Evolutionary conservation across 768 basidiomycete species (phyloP).

Genomic region (Scleroderma citrinum): DNA sequence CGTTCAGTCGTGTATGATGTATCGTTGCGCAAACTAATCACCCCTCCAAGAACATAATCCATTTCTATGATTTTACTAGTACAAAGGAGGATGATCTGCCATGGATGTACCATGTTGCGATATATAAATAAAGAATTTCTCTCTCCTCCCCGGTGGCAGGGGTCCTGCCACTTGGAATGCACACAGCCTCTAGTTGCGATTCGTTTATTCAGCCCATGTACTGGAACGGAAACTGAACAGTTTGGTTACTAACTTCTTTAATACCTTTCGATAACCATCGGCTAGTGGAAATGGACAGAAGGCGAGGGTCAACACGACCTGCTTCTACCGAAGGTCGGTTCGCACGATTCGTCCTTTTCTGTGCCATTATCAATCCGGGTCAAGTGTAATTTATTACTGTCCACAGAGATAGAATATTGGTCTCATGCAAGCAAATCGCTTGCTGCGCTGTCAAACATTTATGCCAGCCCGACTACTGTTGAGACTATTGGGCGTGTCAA

Average conservation of each 20-base stretch:
- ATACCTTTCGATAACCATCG: not conserved
- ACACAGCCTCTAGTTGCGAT: too few species aligned
- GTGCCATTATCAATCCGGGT: slow-evolving; percentile 8
- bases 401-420: slow-evolving; percentile 72
- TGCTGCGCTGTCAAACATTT: slow-evolving; percentile 47
- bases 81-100: not conserved
- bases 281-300: slow-evolving; percentile 51
- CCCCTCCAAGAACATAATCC: slow-evolving; percentile 10
- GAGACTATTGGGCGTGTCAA: slow-evolving; percentile 72
- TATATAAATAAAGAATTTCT: not conserved
- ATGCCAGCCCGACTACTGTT: slow-evolving; percentile 40
- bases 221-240: not conserved
- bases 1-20: slow-evolving; percentile 77
- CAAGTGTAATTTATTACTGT: slow-evolving; percentile 2
- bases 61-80: not conserved
- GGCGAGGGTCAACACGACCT: slow-evolving; percentile 57
- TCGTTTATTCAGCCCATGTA: not conserved
- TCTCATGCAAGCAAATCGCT: slow-evolving; percentile 59
- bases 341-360: slow-evolving; percentile 10
- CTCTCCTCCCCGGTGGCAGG: too few species aligned
- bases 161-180: too few species aligned
- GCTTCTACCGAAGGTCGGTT: slow-evolving; percentile 71
- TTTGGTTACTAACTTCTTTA: not conserved
- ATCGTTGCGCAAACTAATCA: slow-evolving; percentile 61
- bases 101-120: not conserved